Conservation (phyloP, 2,329 filamentous ascomycete genomes). For the Arthrinium puccinioides region DNA sequence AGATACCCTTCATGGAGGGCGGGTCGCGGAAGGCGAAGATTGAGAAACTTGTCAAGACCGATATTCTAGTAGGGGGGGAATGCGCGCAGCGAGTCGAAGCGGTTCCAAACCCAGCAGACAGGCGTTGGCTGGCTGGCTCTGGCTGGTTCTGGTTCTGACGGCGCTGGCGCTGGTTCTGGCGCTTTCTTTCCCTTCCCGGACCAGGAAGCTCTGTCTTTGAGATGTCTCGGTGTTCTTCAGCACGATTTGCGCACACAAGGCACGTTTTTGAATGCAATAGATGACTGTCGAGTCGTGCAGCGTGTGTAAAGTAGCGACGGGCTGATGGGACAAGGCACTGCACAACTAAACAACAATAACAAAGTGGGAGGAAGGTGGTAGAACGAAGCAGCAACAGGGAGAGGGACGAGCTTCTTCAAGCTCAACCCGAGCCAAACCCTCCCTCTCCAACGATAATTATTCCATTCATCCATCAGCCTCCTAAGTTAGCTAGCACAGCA, state of each 20-base stretch:
- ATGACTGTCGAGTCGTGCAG: not conserved
- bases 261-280: not conserved
- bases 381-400: not conserved
- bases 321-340: not conserved
- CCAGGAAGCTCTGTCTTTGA: not conserved
- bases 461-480: not conserved
- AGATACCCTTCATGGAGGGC: constrained; percentile 25
- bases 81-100: too few species aligned
- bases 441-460: not conserved
- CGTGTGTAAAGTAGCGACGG: not conserved
- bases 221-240: not conserved
- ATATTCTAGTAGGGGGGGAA: too few species aligned
- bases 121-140: too few species aligned
- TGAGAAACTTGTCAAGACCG: too few species aligned
- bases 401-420: constrained; percentile 1
- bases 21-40: constrained; percentile 1
- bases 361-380: not conserved
- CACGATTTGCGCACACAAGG: not conserved
- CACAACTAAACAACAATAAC: not conserved
- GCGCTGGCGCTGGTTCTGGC: too few species aligned
- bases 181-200: too few species aligned
- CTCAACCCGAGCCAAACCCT: not conserved
- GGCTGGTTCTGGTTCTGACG: too few species aligned
- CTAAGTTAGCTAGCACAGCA: constrained; percentile 3
- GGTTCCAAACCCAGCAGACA: too few species aligned